Evolutionary conservation across 768 basidiomycete species (phyloP), one percentile per base, ranked within the genome.

Genomic region (Pulveroboletus frians): DNA sequence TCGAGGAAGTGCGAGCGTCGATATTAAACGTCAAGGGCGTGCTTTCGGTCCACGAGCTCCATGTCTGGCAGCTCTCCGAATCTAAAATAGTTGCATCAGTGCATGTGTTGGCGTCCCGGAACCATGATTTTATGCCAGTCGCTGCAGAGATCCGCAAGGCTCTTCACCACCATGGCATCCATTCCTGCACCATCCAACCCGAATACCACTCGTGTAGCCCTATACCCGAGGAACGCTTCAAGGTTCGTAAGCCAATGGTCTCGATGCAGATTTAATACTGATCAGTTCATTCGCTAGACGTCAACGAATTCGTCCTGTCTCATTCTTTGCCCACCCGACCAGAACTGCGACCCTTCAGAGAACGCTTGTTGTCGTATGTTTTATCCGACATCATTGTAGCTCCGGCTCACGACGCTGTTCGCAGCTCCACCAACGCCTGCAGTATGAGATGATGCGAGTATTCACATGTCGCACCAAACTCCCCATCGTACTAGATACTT

Each of bases 11-110:
- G 17, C 82, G 86, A 39, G 69, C 74, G n/a, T 82, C 87, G 5
- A 95, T 99, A 49, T 73, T 88, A 13, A 72, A 71, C 4, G 88
- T 97, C 21, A 77, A 86, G 4, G 95, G 96, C 41, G 96, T 88
- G 21, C 68, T 80, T 48, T 82, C 82, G 13, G 73, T 98, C 26
- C 96, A 98, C 60, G 92, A 97, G 63, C 76, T 99, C 23, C 96
- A 99, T 69, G 82, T 98, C 46, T 99, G 96, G 96, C 92, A 95
- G 61, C 79, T 99, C 41, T 94, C 92, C 9, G 96, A 99, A 70
- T 83, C 80, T 49, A 97, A 96, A 65, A 83, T 93, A 47, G 87
- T 99, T 37, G 94, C 94, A 9, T 94, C 90, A 2, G 95, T 99
- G 21, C 96, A 99, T 69, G 91, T 99, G 41, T 79, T 89, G 58